phyloP scores from a whole-genome alignment of 164 flowering plant genomes.

The Brasenia schreberi region DNA sequence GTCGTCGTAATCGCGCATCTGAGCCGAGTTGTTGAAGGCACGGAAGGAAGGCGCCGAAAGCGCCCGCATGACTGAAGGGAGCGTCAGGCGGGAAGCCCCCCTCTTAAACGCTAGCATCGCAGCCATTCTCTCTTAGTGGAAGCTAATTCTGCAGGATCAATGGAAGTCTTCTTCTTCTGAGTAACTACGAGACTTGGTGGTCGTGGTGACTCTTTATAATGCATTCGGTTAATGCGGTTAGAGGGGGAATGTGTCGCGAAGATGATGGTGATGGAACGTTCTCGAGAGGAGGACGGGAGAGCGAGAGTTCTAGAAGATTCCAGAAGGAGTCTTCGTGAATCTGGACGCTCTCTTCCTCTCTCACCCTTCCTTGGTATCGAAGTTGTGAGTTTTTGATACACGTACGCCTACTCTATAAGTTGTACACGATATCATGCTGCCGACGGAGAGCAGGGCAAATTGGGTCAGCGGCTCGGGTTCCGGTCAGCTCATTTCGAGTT shows the following conservation, averaged over 20 bases:
- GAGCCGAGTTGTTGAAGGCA: slow-evolving; percentile 23
- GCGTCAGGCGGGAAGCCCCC: slow-evolving; percentile 13
- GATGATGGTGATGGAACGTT: no score
- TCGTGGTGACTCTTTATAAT: no score
- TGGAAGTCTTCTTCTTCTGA: no score
- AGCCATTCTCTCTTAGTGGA: slow-evolving; percentile 4
- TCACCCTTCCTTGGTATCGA: background rate
- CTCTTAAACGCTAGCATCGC: slow-evolving; percentile 15
- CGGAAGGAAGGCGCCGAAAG: slow-evolving; percentile 7
- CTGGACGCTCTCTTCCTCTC: background rate
- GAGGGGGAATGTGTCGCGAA: background rate
- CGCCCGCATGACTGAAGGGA: slow-evolving; percentile 13
- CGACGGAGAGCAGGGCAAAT: no score
- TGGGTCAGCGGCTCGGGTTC: no score
- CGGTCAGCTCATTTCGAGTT: no score
- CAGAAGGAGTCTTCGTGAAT: background rate
- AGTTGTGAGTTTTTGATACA: no score
- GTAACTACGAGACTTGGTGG: no score
- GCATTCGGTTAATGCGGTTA: background rate
- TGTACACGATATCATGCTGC: no score
- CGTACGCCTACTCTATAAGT: no score
- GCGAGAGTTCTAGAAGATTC: background rate
- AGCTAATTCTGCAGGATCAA: background rate
- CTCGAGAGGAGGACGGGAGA: no score
- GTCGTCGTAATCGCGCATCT: slow-evolving; percentile 8